Evolutionary conservation across 225 moss, liverwort and hornwort genomes (phyloP).

Genomic region (Anthoceros angustus): DNA sequence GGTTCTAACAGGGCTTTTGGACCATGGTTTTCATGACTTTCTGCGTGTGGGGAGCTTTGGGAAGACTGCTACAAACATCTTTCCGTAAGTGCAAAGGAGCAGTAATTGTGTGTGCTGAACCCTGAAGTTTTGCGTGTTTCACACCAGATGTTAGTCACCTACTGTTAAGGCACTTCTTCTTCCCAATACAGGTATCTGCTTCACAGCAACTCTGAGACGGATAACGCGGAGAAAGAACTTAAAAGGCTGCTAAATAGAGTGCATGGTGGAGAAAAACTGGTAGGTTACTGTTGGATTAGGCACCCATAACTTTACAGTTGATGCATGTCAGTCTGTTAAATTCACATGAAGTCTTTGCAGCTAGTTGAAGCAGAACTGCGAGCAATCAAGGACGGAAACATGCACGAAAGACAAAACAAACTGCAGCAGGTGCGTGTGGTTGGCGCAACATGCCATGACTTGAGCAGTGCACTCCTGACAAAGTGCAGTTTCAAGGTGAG

Average conservation of each 20-base stretch:
- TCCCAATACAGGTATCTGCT: neutral
- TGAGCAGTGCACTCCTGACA: conserved; percentile 14
- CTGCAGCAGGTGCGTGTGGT: conserved; percentile 19
- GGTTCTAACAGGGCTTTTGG: conserved; percentile 17
- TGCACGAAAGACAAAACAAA: conserved; percentile 13
- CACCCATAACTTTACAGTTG: too few species aligned
- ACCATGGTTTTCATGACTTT: conserved; percentile 10
- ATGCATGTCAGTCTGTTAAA: too few species aligned
- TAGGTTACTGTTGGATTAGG: neutral
- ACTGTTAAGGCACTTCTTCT: too few species aligned
- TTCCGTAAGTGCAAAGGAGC: conserved; percentile 13
- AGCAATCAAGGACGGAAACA: conserved; percentile 16
- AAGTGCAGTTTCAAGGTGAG: conserved; percentile 18
- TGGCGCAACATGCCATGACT: conserved; percentile 26
- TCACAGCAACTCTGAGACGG: conserved; percentile 10
- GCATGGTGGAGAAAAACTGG: conserved; percentile 8
- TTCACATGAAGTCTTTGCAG: neutral
- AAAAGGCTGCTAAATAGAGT: conserved; percentile 11
- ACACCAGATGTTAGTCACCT: too few species aligned
- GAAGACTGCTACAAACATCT: conserved; percentile 16
- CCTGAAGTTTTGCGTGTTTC: conserved; percentile 6
- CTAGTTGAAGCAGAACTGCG: conserved; percentile 18
- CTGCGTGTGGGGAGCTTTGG: conserved; percentile 15
- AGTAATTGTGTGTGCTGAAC: conserved; percentile 10
- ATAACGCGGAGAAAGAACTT: conserved; percentile 11